phyloP scores from a whole-genome alignment of 2,329 filamentous ascomycete species.

The Trichoderma guizhouense region DNA sequence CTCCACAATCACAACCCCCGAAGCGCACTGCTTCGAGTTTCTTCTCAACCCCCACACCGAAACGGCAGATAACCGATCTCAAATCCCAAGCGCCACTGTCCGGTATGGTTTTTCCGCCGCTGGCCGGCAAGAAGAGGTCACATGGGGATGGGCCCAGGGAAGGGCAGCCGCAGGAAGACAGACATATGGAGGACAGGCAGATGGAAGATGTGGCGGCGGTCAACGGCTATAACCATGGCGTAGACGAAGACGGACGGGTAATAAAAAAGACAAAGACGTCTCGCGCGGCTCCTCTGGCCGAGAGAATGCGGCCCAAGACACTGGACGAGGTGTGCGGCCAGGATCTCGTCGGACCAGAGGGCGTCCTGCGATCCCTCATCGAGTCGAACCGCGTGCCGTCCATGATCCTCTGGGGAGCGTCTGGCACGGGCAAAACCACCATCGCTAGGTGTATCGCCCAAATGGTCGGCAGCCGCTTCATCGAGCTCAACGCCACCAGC shows the following conservation, averaged over 20 bases:
- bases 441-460: conserved; percentile 88
- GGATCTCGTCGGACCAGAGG: conserved; percentile 79
- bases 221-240: background rate
- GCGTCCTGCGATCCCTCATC: conserved; percentile 83
- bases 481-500: conserved; percentile 93
- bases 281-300: conserved; percentile 78
- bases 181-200: background rate
- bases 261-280: conserved; percentile 66
- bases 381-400: conserved; percentile 82
- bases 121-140: conserved; percentile 46
- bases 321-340: conserved; percentile 89
- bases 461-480: conserved; percentile 77
- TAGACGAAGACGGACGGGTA: conserved; percentile 37
- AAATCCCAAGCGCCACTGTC: conserved; percentile 33
- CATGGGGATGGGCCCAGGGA: conserved; percentile 54
- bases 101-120: conserved; percentile 32
- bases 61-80: conserved; percentile 41
- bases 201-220: conserved; percentile 17
- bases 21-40: conserved; percentile 57
- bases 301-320: conserved; percentile 83
- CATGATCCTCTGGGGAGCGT: conserved; percentile 89
- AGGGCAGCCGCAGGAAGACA: conserved; percentile 3
- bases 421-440: conserved; percentile 82
- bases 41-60: conserved; percentile 60
- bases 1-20: conserved; percentile 36